Conservation (phyloP, 768 basidiomycete species). For the Amyloporia xantha region DNA sequence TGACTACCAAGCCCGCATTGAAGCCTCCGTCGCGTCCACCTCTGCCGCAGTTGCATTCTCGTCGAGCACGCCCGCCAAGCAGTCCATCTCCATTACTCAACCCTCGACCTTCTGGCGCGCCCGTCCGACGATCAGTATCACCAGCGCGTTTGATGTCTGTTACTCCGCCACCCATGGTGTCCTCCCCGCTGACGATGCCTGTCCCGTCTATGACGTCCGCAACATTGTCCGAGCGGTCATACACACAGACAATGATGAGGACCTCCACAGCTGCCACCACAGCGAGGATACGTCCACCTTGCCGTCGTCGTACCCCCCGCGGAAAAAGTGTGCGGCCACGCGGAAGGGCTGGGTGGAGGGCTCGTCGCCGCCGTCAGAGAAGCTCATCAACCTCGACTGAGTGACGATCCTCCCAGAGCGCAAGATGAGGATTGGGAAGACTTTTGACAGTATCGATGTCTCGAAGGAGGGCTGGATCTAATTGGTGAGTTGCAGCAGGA, state of each 20-base stretch:
- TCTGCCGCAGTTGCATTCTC: constrained; percentile 13
- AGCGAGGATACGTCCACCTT: constrained; percentile 18
- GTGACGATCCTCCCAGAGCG: constrained; percentile 67
- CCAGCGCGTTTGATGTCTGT: constrained; percentile 65
- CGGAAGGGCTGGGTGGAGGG: constrained; percentile 88
- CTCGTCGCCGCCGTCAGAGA: constrained; percentile 71
- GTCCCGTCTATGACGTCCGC: constrained; percentile 68
- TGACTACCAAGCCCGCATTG: constrained; percentile 20
- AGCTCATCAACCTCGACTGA: constrained; percentile 75
- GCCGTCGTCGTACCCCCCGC: constrained; percentile 21
- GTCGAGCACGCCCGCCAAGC: constrained; percentile 14
- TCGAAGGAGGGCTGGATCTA: constrained; percentile 75
- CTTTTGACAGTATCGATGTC: constrained; percentile 75
- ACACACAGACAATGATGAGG: constrained; percentile 42
- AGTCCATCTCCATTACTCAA: constrained; percentile 13
- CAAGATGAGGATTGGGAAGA: constrained; percentile 77
- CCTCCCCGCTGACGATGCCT: constrained; percentile 67
- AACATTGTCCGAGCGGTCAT: constrained; percentile 75
- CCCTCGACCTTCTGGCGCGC: constrained; percentile 59
- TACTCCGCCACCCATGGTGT: constrained; percentile 63
- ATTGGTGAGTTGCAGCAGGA: constrained; percentile 24
- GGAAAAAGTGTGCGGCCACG: constrained; percentile 53
- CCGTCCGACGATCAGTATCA: constrained; percentile 69
- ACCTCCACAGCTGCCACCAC: constrained; percentile 13
- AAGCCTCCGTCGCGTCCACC: constrained; percentile 12